Conservation (phyloP, 371 early-diverging fungal species). For the Mortierella polycephala region DNA sequence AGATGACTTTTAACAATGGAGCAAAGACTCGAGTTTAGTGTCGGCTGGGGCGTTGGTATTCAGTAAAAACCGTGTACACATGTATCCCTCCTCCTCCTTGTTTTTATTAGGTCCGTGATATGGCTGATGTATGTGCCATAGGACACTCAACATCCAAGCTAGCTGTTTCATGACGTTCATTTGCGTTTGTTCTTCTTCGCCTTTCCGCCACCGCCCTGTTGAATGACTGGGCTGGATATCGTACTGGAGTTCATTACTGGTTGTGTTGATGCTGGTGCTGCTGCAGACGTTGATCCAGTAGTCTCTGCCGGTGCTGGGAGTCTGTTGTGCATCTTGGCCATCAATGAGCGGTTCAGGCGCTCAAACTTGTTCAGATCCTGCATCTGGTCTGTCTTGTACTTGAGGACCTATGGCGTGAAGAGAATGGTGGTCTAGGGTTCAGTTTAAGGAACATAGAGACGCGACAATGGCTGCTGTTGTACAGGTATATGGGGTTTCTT, state of each 20-base stretch:
- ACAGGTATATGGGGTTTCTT: slow-evolving; percentile 19
- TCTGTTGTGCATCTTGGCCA: slow-evolving; percentile 78
- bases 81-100: too few species aligned
- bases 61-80: not conserved
- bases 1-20: slow-evolving; percentile 55
- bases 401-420: slow-evolving; percentile 60
- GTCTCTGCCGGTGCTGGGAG: slow-evolving; percentile 16
- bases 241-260: slow-evolving; percentile 14
- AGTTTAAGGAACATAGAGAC: not conserved
- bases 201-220: slow-evolving; percentile 51
- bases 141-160: too few species aligned
- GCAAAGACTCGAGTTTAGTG: not conserved
- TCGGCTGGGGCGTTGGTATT: not conserved
- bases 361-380: slow-evolving; percentile 82
- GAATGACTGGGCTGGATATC: slow-evolving; percentile 44
- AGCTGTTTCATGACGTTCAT: slow-evolving; percentile 1
- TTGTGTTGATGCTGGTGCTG: slow-evolving; percentile 17
- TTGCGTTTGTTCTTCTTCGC: slow-evolving; percentile 55
- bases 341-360: slow-evolving; percentile 68
- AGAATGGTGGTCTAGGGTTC: too few species aligned
- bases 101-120: too few species aligned
- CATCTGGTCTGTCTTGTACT: slow-evolving; percentile 78
- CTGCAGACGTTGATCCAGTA: slow-evolving; percentile 3
- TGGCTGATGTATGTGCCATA: too few species aligned
- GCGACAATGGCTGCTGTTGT: not conserved